phyloP scores from a whole-genome alignment of 1,139 yeast species.

The Protomyces macrosporus region DNA sequence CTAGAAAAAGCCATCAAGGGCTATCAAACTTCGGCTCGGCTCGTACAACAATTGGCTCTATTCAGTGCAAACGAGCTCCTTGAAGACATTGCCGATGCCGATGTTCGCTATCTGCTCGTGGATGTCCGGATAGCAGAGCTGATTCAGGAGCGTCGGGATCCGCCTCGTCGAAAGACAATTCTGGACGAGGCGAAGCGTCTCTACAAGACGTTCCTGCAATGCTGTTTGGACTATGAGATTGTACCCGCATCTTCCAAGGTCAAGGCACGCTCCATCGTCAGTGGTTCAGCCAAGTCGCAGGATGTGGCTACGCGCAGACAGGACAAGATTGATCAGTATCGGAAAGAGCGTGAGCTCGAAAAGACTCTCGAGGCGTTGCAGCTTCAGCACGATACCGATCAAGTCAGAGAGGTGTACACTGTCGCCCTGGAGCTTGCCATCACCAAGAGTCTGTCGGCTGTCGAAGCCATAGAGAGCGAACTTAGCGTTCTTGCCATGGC shows the following conservation, averaged over 20 bases:
- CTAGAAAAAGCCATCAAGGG: constrained; percentile 19
- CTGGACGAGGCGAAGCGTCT: constrained; percentile 32
- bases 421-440: constrained; percentile 53
- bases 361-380: constrained; percentile 42
- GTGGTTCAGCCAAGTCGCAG: background rate
- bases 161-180: constrained; percentile 29
- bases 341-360: constrained; percentile 54
- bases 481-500: constrained; percentile 48
- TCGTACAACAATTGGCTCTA: constrained; percentile 41
- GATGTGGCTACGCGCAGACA: background rate
- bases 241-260: constrained; percentile 1
- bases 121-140: constrained; percentile 48
- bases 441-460: constrained; percentile 49
- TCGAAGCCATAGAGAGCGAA: constrained; percentile 58
- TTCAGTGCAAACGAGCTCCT: constrained; percentile 57
- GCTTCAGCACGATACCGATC: constrained; percentile 49
- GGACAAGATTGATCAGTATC: constrained; percentile 61
- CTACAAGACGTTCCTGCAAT: constrained; percentile 35
- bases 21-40: constrained; percentile 31
- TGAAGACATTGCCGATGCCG: constrained; percentile 52
- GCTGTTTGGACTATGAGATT: constrained; percentile 31
- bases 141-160: constrained; percentile 32
- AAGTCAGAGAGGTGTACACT: constrained; percentile 50
- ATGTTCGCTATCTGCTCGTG: constrained; percentile 50
- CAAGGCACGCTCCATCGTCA: background rate